A percentile compares a stretch with the other conserved stretches of the same genome.
Evolutionary conservation across 257 asterid genomes (phyloP).

Genomic region (Eucommia ulmoides): DNA sequence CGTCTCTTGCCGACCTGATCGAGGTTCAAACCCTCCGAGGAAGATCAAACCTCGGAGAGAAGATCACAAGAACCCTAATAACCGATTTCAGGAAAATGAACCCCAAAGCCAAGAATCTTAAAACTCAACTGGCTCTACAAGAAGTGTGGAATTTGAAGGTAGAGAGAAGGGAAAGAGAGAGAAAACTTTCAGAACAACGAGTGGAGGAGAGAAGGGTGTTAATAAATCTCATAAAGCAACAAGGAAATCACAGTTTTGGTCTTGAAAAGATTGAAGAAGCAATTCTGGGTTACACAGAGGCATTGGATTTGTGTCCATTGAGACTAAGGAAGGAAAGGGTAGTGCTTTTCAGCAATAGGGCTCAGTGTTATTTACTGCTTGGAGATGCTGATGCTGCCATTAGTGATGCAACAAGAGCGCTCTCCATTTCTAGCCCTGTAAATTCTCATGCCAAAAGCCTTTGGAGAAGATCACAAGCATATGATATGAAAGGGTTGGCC

Average conservation of each 20-base stretch:
- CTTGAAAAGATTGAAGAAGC: slow-evolving; percentile 52
- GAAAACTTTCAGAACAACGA: slow-evolving; percentile 25
- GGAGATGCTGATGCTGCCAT: slow-evolving; percentile 45
- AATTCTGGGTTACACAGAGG: slow-evolving; percentile 32
- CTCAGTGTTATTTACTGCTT: slow-evolving; percentile 39
- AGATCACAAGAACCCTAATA: slow-evolving; percentile 35
- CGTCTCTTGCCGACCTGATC: slow-evolving; percentile 43
- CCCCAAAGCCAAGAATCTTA: slow-evolving; percentile 17
- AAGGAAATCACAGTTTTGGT: slow-evolving; percentile 34
- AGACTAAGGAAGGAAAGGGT: slow-evolving; percentile 43
- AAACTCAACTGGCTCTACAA: slow-evolving; percentile 20
- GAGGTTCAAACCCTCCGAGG: slow-evolving; percentile 49
- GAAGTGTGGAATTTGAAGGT: slow-evolving; percentile 31
- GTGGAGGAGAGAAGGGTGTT: slow-evolving; percentile 26
- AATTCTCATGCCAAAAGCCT: slow-evolving; percentile 61
- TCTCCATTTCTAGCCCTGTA: slow-evolving; percentile 56
- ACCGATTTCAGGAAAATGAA: slow-evolving; percentile 18
- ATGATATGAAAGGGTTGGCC: slow-evolving; percentile 71
- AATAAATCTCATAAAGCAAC: slow-evolving; percentile 30
- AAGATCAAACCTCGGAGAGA: slow-evolving; percentile 41
- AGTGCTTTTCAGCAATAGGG: slow-evolving; percentile 46
- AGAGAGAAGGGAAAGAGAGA: slow-evolving; percentile 27
- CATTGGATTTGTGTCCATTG: slow-evolving; percentile 48
- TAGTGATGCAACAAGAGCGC: slow-evolving; percentile 72
- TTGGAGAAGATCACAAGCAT: slow-evolving; percentile 76